Evolutionary conservation across 2,329 filamentous ascomycete species (phyloP), one percentile per base, ranked within the genome.

Genomic region (Pseudocercospora musae): DNA sequence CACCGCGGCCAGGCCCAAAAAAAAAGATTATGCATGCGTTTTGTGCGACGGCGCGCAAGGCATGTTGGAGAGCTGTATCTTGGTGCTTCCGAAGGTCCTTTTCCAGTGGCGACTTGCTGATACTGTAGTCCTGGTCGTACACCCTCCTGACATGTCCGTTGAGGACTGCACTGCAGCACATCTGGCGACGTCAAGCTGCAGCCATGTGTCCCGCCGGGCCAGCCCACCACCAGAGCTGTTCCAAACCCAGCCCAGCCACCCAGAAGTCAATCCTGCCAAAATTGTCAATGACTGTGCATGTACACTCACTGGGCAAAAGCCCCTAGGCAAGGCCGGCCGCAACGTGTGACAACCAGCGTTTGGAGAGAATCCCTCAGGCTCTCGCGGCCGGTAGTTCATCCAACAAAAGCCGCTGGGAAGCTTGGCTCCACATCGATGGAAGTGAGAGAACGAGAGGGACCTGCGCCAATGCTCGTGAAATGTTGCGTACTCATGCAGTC

Each of bases 131-230:
- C 29, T 21, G 21, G 48, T 52, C 21, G 44, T 11, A 52, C 48
- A 52, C 48, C 48, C 25, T 50, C 48, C 48, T 50, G 48, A 50
- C 20, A 25, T 27, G 13, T n/a, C 21, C 48, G 20, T 23, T 10
- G 48, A 23, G 23, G 10, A 23, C 10, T 21, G 48, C 23, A 50
- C n/a, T n/a, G n/a, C n/a, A n/a, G 48, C 48, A 50, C 48, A n/a
- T 8, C n/a, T 50, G 40, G 29, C 60, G 54, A 62, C 59, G 54
- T 62, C 59, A 57, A 57, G 40, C 53, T 46, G 42, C 59, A 57
- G 37, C 37, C 23, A 37, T 37, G 29, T 31, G 18, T 44, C 27
- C 29, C 56, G 27, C 56, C 23, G 29, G 29, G 21, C 37, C 37
- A 27, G 48, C 23, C 48, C 48, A 25, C 18, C 44, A 21, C 11